Evolutionary conservation across 768 basidiomycete species (phyloP).

Genomic region (Tylopilus intermedius): DNA sequence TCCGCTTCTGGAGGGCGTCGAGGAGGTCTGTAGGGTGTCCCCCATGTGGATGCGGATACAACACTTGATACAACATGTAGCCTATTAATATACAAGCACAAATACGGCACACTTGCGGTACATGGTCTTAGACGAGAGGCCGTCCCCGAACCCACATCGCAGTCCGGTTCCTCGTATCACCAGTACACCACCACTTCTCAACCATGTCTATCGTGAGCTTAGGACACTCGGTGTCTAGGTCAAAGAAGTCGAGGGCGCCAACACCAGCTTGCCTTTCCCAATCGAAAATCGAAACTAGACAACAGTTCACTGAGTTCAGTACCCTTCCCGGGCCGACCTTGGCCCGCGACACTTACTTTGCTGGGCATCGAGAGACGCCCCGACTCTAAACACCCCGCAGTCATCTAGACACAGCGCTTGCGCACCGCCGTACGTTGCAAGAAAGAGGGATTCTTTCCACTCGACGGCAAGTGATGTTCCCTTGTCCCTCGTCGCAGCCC

Average conservation of each 20-base stretch:
- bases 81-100: constrained; percentile 11
- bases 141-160: constrained; percentile 75
- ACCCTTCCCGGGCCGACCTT: too few species aligned
- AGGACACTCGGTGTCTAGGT: constrained; percentile 21
- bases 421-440: constrained; percentile 80
- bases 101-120: background rate
- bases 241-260: constrained; percentile 72
- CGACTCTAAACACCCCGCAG: constrained; percentile 52
- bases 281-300: constrained; percentile 47
- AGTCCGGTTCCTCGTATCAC: constrained; percentile 60
- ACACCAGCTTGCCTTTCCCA: constrained; percentile 38
- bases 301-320: background rate
- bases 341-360: constrained; percentile 44
- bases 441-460: constrained; percentile 78
- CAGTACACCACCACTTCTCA: constrained; percentile 91
- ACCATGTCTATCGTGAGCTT: constrained; percentile 47
- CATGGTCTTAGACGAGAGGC: constrained; percentile 3
- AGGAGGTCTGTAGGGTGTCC: constrained; percentile 23
- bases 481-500: background rate
- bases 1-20: constrained; percentile 33
- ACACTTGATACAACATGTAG: too few species aligned
- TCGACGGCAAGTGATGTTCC: constrained; percentile 47
- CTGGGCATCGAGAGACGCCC: constrained; percentile 72
- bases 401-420: constrained; percentile 56
- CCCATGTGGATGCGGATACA: constrained; percentile 14